A percentile compares a stretch with the other conserved stretches of the same genome.
These are phyloP conservation scores for Volvox carteri DNA, from an alignment of 163 green algal genomes.

Conservation along the genomic window DNA sequence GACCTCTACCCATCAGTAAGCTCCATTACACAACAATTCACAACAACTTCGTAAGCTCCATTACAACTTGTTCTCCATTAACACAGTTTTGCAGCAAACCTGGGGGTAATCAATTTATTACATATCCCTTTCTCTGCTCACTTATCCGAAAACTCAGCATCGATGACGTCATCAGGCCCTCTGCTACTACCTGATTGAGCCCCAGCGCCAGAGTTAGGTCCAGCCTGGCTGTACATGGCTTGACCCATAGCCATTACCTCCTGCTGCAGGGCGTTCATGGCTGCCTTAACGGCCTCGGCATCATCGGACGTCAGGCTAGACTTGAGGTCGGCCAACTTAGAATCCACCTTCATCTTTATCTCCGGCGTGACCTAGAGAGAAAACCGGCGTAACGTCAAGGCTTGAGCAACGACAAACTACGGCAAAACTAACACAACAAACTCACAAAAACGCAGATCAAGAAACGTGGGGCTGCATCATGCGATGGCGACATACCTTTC, in stretches of 20 bases:
- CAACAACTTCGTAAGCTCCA: no score
- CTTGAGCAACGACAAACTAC: no score
- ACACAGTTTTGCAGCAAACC: no score
- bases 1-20: no score
- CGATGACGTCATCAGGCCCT: constrained; percentile 88
- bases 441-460: no score
- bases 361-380: constrained; percentile 81
- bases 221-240: constrained; percentile 91
- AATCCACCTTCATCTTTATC: constrained; percentile 94
- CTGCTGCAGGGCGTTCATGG: constrained; percentile 93
- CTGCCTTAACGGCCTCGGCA: constrained; percentile 89
- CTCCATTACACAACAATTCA: no score
- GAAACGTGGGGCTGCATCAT: no score
- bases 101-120: no score
- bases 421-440: no score
- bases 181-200: constrained; percentile 45
- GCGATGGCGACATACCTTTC: no score
- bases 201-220: constrained; percentile 55
- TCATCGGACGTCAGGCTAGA: constrained; percentile 86
- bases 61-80: no score
- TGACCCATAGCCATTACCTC: constrained; percentile 94
- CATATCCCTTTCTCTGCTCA: constrained; percentile 8
- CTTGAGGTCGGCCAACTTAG: constrained; percentile 85
- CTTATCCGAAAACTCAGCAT: constrained; percentile 96
- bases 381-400: no score